Evolutionary conservation across 345 rosid species (phyloP).

Genomic region (Sonneratia alba): DNA sequence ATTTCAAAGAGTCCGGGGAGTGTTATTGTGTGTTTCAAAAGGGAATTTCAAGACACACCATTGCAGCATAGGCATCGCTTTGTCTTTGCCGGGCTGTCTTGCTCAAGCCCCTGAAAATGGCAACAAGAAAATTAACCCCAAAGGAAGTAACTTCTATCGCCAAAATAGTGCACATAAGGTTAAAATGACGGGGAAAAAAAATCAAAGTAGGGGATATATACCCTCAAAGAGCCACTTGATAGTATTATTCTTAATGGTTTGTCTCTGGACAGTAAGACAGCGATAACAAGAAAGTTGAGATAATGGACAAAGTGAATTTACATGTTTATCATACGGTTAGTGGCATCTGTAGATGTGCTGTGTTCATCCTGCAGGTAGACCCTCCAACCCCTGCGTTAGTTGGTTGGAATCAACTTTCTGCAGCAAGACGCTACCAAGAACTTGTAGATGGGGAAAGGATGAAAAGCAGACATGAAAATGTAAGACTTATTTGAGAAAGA

Average conservation of each 20-base stretch:
- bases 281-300: background rate
- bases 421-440: background rate
- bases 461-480: background rate
- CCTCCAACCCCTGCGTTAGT: constrained; percentile 63
- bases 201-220: background rate
- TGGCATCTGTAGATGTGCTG: constrained; percentile 67
- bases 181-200: background rate
- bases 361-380: constrained; percentile 87
- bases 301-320: constrained; percentile 13
- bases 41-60: constrained; percentile 30
- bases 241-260: background rate
- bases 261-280: background rate
- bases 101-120: constrained; percentile 59
- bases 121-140: background rate
- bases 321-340: constrained; percentile 61
- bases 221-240: background rate
- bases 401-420: constrained; percentile 6
- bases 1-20: background rate
- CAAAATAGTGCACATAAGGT: background rate
- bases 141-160: background rate
- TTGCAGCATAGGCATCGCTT: constrained; percentile 74
- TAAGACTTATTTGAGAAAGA: background rate
- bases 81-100: constrained; percentile 44
- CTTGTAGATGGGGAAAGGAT: background rate
- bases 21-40: background rate